phyloP scores from a whole-genome alignment of 1,139 yeast species.

The Wickerhamiella pararugosa region DNA sequence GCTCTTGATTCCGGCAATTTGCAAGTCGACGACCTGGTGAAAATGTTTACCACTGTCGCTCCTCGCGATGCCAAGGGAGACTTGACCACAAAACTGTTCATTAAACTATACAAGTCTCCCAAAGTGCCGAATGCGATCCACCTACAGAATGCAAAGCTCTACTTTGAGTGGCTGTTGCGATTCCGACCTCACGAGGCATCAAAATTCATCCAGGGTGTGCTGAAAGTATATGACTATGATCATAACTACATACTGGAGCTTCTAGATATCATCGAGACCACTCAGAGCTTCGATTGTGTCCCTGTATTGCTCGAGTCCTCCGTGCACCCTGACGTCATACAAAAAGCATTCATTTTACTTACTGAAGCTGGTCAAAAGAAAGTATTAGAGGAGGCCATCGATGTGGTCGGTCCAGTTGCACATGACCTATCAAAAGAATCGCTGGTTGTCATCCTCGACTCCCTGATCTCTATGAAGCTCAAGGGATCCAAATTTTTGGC shows the following conservation, averaged over 20 bases:
- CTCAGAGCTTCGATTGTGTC: neutral
- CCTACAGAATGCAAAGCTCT: constrained; percentile 15
- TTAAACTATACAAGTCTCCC: constrained; percentile 12
- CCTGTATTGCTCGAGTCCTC: neutral
- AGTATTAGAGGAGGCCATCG: too few relatives aligned
- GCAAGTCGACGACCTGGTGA: constrained; percentile 2
- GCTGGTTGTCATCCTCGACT: constrained; percentile 8
- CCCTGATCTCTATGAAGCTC: constrained; percentile 3
- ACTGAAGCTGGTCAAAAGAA: neutral
- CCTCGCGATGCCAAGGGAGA: constrained; percentile 5
- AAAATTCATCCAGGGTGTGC: constrained; percentile 14
- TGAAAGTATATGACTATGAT: constrained; percentile 5
- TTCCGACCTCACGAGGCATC: constrained; percentile 15
- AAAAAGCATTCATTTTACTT: neutral
- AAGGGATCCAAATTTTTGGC: constrained; percentile 3
- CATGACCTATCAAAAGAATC: neutral
- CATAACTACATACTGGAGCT: constrained; percentile 2
- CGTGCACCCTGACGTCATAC: neutral
- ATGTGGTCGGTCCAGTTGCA: constrained; percentile 1
- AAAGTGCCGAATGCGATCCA: constrained; percentile 7
- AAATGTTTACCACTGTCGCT: constrained; percentile 11
- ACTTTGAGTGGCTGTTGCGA: constrained; percentile 14
- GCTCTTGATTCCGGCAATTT: constrained; percentile 1
- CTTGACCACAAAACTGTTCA: constrained; percentile 16
- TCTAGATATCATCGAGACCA: neutral